Evolutionary conservation across 164 flowering plant genomes (phyloP).

Genomic region (Saururus chinensis): DNA sequence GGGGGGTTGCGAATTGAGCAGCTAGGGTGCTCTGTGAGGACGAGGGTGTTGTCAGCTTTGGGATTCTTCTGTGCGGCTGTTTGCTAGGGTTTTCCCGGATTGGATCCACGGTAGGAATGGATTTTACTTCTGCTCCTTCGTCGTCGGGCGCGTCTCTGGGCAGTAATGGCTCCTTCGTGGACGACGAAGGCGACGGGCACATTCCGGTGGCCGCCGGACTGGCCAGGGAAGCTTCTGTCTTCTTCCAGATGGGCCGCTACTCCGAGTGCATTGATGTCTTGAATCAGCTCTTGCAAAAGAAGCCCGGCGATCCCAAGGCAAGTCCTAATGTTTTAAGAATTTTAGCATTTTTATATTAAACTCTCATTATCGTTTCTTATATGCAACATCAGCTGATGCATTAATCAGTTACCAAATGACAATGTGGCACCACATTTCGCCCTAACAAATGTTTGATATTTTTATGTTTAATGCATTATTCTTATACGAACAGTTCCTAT

Average conservation of each 20-base stretch:
- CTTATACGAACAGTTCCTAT: too few species aligned
- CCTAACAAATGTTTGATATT: not conserved
- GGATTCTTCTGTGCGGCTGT: too few species aligned
- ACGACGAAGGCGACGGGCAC: constrained; percentile 15
- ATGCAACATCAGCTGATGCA: not conserved
- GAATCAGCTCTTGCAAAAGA: constrained; percentile 54
- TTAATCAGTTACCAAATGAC: not conserved
- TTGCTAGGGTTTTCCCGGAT: not conserved
- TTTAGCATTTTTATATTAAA: not conserved
- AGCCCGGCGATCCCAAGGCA: constrained; percentile 73
- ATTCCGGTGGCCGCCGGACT: constrained; percentile 39
- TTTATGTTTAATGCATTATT: not conserved
- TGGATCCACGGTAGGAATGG: constrained; percentile 33
- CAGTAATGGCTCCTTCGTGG: constrained; percentile 19
- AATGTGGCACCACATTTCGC: not conserved
- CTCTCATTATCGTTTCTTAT: not conserved
- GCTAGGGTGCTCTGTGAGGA: too few species aligned
- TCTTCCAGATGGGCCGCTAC: constrained; percentile 59
- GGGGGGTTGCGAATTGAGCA: too few species aligned
- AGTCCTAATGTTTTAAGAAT: not conserved
- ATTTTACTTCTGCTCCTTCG: constrained; percentile 13
- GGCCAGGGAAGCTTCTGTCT: constrained; percentile 61
- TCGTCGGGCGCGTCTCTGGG: constrained; percentile 12
- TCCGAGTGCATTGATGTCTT: constrained; percentile 55
- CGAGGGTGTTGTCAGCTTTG: too few species aligned